These are phyloP conservation scores for Aspergillus sclerotialis DNA, from an alignment of 2,329 filamentous ascomycete genomes.

Conservation along the genomic window DNA sequence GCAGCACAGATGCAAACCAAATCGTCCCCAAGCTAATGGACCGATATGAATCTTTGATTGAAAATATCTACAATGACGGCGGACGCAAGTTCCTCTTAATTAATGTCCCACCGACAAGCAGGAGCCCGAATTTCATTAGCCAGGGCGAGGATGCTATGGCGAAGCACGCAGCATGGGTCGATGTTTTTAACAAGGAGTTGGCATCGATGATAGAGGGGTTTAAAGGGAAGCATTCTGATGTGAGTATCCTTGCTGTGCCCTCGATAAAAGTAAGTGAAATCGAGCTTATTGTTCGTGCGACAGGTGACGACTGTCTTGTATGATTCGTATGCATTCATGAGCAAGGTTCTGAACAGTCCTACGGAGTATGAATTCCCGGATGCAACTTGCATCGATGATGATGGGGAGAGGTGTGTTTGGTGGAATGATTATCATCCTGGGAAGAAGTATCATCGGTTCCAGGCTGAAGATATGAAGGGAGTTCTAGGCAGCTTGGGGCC, in stretches of 20 bases:
- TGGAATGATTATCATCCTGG: slow-evolving; percentile 28
- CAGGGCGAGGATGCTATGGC: slow-evolving; percentile 12
- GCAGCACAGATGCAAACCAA: slow-evolving; percentile 18
- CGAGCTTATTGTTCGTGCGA: too few relatives aligned
- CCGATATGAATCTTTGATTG: slow-evolving; percentile 37
- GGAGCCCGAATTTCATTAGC: slow-evolving; percentile 16
- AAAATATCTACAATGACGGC: slow-evolving; percentile 47
- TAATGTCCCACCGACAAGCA: slow-evolving; percentile 47
- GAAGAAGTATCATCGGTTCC: slow-evolving; percentile 20
- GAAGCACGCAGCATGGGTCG: slow-evolving; percentile 15
- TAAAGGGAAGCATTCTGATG: slow-evolving; percentile 11
- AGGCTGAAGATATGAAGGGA: slow-evolving; percentile 24
- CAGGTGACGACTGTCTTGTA: slow-evolving; percentile 21
- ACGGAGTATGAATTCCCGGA: slow-evolving; percentile 18
- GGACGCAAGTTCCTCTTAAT: slow-evolving; percentile 54
- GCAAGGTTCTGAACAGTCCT: slow-evolving; percentile 19
- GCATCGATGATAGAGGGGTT: slow-evolving; percentile 15
- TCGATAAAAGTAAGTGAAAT: too few relatives aligned
- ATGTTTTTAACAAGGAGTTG: slow-evolving; percentile 18
- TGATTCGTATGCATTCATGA: slow-evolving; percentile 25
- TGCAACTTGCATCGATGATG: slow-evolving; percentile 20
- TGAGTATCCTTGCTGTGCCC: slow-evolving; percentile 7
- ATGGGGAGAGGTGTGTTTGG: slow-evolving; percentile 24
- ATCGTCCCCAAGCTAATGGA: slow-evolving; percentile 35
- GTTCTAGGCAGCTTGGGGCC: slow-evolving; percentile 13